phyloP scores from a whole-genome alignment of 2,329 filamentous ascomycete species.

The Diaporthe batatas region DNA sequence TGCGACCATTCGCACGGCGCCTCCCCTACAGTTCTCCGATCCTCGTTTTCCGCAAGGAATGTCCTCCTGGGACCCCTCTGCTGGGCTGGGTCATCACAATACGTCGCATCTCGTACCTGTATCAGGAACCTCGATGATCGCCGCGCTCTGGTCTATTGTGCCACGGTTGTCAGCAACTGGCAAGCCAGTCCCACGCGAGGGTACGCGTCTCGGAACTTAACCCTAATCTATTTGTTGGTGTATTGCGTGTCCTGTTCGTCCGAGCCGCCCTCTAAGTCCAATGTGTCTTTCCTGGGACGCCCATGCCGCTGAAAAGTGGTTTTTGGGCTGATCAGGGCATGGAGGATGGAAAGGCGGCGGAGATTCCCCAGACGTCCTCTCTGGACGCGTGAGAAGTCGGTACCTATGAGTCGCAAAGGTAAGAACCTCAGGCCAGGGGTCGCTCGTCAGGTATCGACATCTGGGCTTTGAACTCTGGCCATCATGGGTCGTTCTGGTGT shows the following conservation, averaged over 20 bases:
- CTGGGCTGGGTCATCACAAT: slow-evolving; percentile 56
- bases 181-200: slow-evolving; percentile 63
- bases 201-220: slow-evolving; percentile 91
- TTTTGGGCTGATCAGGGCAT: slow-evolving; percentile 51
- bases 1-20: slow-evolving; percentile 72
- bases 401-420: slow-evolving; percentile 80
- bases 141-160: slow-evolving; percentile 61
- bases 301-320: slow-evolving; percentile 66
- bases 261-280: slow-evolving; percentile 74
- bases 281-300: slow-evolving; percentile 49
- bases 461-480: slow-evolving; percentile 74
- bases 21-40: slow-evolving; percentile 85
- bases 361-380: slow-evolving; percentile 69
- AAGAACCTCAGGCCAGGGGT: slow-evolving; percentile 79
- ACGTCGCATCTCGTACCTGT: slow-evolving; percentile 74
- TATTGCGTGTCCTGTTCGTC: slow-evolving; percentile 79
- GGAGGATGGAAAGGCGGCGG: slow-evolving; percentile 63
- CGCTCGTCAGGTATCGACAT: slow-evolving; percentile 79
- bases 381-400: slow-evolving; percentile 66
- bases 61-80: slow-evolving; percentile 63
- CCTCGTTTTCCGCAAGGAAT: slow-evolving; percentile 78
- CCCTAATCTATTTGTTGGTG: slow-evolving; percentile 88
- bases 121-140: slow-evolving; percentile 64
- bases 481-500: slow-evolving; percentile 47
- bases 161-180: slow-evolving; percentile 54